Conservation (phyloP, 768 basidiomycete genomes). For the Butyriboletus loyo region DNA sequence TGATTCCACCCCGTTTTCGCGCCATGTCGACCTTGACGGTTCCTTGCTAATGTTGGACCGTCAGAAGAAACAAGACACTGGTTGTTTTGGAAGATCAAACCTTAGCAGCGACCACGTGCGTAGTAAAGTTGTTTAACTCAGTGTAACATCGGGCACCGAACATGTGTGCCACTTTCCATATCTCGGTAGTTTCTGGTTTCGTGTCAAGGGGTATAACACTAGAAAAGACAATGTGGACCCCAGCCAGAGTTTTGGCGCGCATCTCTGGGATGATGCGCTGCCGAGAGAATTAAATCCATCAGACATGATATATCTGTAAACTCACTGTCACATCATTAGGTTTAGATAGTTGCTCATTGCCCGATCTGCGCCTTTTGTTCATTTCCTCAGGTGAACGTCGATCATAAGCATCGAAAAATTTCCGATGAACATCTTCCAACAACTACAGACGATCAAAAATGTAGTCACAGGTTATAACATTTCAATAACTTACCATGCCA, state of each 20-base stretch:
- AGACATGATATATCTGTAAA: slow-evolving; percentile 5
- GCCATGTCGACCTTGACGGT: slow-evolving; percentile 91
- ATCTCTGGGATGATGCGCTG: slow-evolving; percentile 85
- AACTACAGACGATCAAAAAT: too few species aligned
- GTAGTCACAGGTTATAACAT: not conserved
- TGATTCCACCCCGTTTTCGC: slow-evolving; percentile 67
- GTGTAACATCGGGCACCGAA: slow-evolving; percentile 85
- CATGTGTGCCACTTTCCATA: slow-evolving; percentile 81
- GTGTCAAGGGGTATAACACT: slow-evolving; percentile 92
- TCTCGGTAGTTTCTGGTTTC: slow-evolving; percentile 71
- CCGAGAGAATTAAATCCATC: slow-evolving; percentile 1
- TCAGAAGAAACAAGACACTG: slow-evolving; percentile 5
- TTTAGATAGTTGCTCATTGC: slow-evolving; percentile 26
- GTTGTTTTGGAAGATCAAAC: slow-evolving; percentile 36
- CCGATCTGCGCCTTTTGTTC: slow-evolving; percentile 27
- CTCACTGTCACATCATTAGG: slow-evolving; percentile 77
- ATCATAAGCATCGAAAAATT: slow-evolving; percentile 73
- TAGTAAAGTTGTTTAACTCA: slow-evolving; percentile 62
- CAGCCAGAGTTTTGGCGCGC: slow-evolving; percentile 71
- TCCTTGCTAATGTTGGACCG: slow-evolving; percentile 52
- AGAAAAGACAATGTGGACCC: slow-evolving; percentile 85
- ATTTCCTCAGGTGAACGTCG: slow-evolving; percentile 27
- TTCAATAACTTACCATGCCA: slow-evolving; percentile 52
- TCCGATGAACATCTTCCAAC: slow-evolving; percentile 72
- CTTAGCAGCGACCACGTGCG: slow-evolving; percentile 92